Evolutionary conservation across 1,284 basidiomycete species (phyloP).

Genomic region (Papiliotrema flavescens): DNA sequence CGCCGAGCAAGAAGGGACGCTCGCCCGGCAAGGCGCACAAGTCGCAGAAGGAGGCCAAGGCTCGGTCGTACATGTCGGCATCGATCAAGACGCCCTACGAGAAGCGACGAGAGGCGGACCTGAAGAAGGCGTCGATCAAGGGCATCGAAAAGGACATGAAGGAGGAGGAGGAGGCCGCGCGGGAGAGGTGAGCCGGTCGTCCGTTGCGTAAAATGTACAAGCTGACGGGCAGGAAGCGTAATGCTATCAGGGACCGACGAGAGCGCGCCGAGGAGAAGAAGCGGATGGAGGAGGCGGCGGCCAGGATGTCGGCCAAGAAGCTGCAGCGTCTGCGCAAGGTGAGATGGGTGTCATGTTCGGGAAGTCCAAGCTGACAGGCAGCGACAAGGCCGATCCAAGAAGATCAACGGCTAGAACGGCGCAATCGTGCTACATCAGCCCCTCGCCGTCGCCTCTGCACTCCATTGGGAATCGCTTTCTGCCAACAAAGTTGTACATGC

Average conservation of each 20-base stretch:
- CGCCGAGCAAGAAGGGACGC: slow-evolving; percentile 34
- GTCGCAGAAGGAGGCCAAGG: slow-evolving; percentile 37
- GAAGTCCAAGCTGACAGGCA: slow-evolving; percentile 14
- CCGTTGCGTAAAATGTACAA: background rate
- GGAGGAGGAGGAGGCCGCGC: slow-evolving; percentile 44
- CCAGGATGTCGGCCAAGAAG: slow-evolving; percentile 51
- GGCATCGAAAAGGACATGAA: slow-evolving; percentile 47
- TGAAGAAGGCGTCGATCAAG: slow-evolving; percentile 37
- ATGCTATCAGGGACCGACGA: slow-evolving; percentile 44
- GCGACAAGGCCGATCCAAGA: slow-evolving; percentile 49
- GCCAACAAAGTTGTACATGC: background rate
- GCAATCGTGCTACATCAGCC: no score
- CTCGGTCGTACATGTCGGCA: slow-evolving; percentile 35
- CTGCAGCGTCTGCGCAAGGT: slow-evolving; percentile 50
- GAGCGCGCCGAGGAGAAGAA: slow-evolving; percentile 45
- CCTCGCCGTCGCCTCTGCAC: background rate
- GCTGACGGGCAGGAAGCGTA: slow-evolving; percentile 30
- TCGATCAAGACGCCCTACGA: slow-evolving; percentile 42
- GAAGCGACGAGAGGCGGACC: slow-evolving; percentile 40
- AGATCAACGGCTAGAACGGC: slow-evolving; percentile 50
- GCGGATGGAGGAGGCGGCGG: slow-evolving; percentile 44
- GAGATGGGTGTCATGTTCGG: slow-evolving; percentile 2
- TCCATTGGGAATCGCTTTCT: background rate
- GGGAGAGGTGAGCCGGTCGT: slow-evolving; percentile 36
- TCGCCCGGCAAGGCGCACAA: slow-evolving; percentile 47